A percentile compares a stretch with the other conserved stretches of the same genome.
Evolutionary conservation across 257 asterid genomes (phyloP).

Genomic region (Oldenlandia corymbosa): DNA sequence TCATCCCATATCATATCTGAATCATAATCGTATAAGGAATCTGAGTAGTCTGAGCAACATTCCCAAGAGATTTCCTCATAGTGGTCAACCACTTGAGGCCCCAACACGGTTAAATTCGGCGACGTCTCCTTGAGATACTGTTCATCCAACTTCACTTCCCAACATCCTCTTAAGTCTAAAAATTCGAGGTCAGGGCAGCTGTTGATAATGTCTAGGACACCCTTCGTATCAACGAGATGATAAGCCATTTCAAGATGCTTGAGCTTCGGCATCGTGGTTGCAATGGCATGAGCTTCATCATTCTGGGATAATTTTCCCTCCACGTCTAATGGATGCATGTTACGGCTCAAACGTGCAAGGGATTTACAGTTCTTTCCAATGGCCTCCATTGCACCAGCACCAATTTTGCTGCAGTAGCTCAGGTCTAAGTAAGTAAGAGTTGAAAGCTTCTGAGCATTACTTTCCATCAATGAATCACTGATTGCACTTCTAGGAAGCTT

Average conservation of each 20-base stretch:
- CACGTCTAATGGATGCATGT: conserved; percentile 35
- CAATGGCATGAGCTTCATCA: conserved; percentile 38
- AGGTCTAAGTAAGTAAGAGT: conserved; percentile 31
- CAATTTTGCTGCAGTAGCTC: conserved; percentile 34
- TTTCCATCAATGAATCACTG: conserved; percentile 20
- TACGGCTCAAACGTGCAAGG: conserved; percentile 27
- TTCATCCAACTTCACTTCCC: conserved; percentile 45
- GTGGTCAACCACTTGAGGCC: conserved; percentile 35
- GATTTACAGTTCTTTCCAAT: conserved; percentile 30
- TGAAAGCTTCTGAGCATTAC: conserved; percentile 24
- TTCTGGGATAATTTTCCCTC: conserved; percentile 31
- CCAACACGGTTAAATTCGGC: conserved; percentile 33
- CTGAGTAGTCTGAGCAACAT: conserved; percentile 33
- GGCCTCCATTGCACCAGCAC: conserved; percentile 25
- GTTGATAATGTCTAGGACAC: conserved; percentile 23
- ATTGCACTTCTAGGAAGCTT: conserved; percentile 31
- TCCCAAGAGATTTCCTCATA: conserved; percentile 37
- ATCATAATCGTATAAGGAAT: conserved; percentile 33
- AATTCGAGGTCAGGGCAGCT: conserved; percentile 27
- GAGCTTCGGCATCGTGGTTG: conserved; percentile 34
- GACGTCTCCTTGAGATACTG: conserved; percentile 26
- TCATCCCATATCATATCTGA: no score
- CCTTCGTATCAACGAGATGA: conserved; percentile 23
- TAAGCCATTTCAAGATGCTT: conserved; percentile 43
- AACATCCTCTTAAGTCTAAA: conserved; percentile 43